phyloP scores from a whole-genome alignment of 164 flowering plant species.

The Berberis vulgaris region DNA sequence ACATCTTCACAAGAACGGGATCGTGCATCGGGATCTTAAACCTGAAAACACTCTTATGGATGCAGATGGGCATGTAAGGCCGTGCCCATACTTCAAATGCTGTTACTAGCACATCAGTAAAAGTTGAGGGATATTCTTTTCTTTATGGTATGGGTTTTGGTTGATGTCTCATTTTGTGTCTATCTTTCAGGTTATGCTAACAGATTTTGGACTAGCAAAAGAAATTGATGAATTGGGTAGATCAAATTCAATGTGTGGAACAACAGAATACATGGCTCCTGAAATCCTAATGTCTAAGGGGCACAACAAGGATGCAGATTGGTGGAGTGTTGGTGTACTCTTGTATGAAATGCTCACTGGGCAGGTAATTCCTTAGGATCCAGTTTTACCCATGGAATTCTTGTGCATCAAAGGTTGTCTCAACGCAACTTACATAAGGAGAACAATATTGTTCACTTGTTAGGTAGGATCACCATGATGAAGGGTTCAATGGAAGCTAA shows the following conservation, averaged over 20 bases:
- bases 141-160: background rate
- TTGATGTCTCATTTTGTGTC: background rate
- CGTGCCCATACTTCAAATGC: conserved; percentile 7
- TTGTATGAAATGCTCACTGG: conserved; percentile 77
- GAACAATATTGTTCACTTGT: no score
- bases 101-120: background rate
- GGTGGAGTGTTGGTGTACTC: conserved; percentile 91
- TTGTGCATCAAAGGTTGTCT: no score
- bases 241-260: conserved; percentile 87
- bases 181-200: conserved; percentile 56
- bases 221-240: conserved; percentile 70
- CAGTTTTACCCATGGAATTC: background rate
- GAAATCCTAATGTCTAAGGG: conserved; percentile 71
- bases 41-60: conserved; percentile 96
- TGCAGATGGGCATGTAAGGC: conserved; percentile 85
- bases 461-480: no score
- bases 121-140: background rate
- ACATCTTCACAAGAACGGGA: conserved; percentile 85
- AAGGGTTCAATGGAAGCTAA: no score
- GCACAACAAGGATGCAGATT: conserved; percentile 82
- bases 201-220: conserved; percentile 89
- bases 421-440: no score
- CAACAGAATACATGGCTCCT: conserved; percentile 95
- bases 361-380: conserved; percentile 32
- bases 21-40: conserved; percentile 91